Evolutionary conservation across 495 filamentous ascomycete species (phyloP).

Genomic region (Lophiostoma macrostomum): DNA sequence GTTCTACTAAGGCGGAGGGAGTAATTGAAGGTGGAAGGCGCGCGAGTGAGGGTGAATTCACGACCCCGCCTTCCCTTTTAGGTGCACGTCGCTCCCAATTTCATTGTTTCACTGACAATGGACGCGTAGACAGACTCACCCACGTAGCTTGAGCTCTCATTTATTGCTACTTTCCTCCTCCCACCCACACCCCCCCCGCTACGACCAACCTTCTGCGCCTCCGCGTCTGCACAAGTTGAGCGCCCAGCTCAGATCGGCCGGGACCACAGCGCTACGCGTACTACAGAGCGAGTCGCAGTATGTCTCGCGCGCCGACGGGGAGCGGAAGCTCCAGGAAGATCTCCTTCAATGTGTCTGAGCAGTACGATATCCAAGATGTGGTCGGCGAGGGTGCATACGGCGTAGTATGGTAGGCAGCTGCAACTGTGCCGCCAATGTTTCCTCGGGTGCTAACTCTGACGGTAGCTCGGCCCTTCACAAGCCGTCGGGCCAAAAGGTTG

Average conservation of each 20-base stretch:
- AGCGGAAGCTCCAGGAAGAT: slow-evolving; percentile 78
- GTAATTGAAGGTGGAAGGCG: too few species aligned
- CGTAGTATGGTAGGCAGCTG: slow-evolving; percentile 84
- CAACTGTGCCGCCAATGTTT: not conserved
- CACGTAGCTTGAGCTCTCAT: too few species aligned
- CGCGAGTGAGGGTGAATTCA: too few species aligned
- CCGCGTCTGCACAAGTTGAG: not conserved
- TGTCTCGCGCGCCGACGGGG: slow-evolving; percentile 33
- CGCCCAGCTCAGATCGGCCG: slow-evolving; percentile 6
- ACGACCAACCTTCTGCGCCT: not conserved
- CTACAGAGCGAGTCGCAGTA: slow-evolving; percentile 18
- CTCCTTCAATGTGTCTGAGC: slow-evolving; percentile 98
- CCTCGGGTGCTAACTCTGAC: slow-evolving; percentile 4
- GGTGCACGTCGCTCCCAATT: not conserved
- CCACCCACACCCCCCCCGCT: not conserved
- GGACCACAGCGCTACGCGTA: slow-evolving; percentile 21
- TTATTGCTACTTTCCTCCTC: too few species aligned
- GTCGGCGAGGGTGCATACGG: slow-evolving; percentile 98
- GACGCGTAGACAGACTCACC: too few species aligned
- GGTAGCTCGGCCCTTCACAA: slow-evolving; percentile 96
- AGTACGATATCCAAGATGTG: slow-evolving; percentile 99
- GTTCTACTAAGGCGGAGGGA: too few species aligned
- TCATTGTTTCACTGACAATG: slow-evolving; percentile 22
- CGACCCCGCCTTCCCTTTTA: not conserved
- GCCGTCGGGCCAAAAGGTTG: slow-evolving; percentile 96